phyloP scores from a whole-genome alignment of 2,329 filamentous ascomycete species.

The Cercospora beticola region DNA sequence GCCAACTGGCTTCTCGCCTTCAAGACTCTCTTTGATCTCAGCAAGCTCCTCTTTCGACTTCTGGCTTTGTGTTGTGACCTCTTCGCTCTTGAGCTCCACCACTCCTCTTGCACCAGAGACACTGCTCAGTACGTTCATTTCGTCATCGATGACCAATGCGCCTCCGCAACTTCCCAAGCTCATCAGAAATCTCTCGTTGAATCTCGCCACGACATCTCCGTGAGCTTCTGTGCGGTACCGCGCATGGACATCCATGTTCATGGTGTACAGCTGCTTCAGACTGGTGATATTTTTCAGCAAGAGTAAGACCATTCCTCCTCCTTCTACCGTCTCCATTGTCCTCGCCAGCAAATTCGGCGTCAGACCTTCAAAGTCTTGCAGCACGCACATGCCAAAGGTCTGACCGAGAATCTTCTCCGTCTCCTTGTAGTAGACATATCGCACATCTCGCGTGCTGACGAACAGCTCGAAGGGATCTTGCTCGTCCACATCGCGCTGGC shows the following conservation, averaged over 20 bases:
- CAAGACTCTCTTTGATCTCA: conserved; percentile 80
- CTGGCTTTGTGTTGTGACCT: conserved; percentile 68
- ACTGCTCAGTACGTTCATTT: conserved; percentile 84
- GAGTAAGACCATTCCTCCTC: conserved; percentile 85
- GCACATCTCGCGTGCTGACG: conserved; percentile 92
- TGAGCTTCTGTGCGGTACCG: conserved; percentile 96
- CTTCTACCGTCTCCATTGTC: conserved; percentile 96
- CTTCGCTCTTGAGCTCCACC: conserved; percentile 68
- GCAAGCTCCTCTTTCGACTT: conserved; percentile 74
- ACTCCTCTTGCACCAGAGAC: conserved; percentile 95
- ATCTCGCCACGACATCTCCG: conserved; percentile 88
- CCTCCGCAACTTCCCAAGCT: conserved; percentile 93
- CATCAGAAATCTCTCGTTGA: conserved; percentile 96
- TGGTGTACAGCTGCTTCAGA: conserved; percentile 91
- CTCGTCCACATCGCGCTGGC: conserved; percentile 84
- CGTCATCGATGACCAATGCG: conserved; percentile 94
- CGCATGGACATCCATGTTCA: conserved; percentile 97
- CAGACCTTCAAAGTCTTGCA: conserved; percentile 96
- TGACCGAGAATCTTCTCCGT: conserved; percentile 98
- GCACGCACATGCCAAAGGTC: conserved; percentile 96
- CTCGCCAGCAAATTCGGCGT: conserved; percentile 95
- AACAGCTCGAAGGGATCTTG: conserved; percentile 98
- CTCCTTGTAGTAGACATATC: conserved; percentile 99
- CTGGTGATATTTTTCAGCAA: conserved; percentile 95
- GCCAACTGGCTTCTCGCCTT: conserved; percentile 82